Base-by-base conservation (phyloP, 2,329 filamentous ascomycete species). In the Fusarium pseudograminearum region DNA sequence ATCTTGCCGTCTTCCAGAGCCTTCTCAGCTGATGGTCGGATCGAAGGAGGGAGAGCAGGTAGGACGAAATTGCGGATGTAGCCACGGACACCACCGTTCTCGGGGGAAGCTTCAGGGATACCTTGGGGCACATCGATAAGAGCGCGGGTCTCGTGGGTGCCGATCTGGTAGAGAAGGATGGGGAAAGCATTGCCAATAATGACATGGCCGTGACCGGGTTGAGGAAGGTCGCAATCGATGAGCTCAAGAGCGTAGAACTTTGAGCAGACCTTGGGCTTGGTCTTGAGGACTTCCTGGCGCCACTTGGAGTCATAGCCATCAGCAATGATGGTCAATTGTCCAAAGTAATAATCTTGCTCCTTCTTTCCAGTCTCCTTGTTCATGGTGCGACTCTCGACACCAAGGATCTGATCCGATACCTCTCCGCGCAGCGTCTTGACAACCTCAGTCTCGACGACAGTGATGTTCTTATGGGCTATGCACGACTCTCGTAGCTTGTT, bases 211-310 rank as follows among this genome's bases (percentile, higher is more conserved):
- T 93, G 93, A 67, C 89, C 84, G 3, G 90, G 88, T 54, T 87
- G 84, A 4, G 94, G 93, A 12, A 98, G 87, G 26, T 90, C 86
- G 59, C 92, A 93, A 79, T 98, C 94, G 76, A 96, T 92, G 68
- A 99, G 87, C 79, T 99, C 95, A 34, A 99, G 87, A 14, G 91
- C 96, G 83, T 93, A 98, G 83, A 99, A 99, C 81, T 93, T 96
- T 75, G 91, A 94, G 84, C 92, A 98, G 83, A 99, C 98, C 81
- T 93, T 95, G 74, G 91, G 94, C 75, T 90, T 90, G 61, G 87
- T 85, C 30, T 83, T 82, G 61, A 94, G 88, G 76, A 93, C 89
- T 68, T 92, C 85, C 79, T 95, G 95, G 72, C 96, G 90, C 83
- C 98, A 98, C 76, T 92, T 94, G 76, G 93, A 97, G 60, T 89